Percentiles rank a stretch among this genome's conserved stretches.
These are phyloP conservation scores for Coniophora puteana DNA, from an alignment of 1,284 basidiomycete genomes.

Conservation along the genomic window DNA sequence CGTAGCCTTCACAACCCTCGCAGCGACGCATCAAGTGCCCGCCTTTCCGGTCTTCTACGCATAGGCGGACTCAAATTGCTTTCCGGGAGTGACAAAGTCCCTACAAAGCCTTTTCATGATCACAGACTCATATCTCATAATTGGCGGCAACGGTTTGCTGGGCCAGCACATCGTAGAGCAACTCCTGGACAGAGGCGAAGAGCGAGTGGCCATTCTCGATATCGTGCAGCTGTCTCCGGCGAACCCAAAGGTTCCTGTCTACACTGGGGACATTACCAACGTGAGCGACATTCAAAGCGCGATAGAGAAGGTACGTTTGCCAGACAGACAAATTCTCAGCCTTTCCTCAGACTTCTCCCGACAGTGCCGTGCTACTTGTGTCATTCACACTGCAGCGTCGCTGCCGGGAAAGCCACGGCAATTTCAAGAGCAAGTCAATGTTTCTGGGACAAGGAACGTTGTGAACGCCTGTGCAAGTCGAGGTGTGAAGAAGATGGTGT, in stretches of 20 bases:
- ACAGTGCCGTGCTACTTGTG: constrained; percentile 41
- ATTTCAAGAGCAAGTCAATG: constrained; percentile 61
- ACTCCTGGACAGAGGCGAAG: constrained; percentile 43
- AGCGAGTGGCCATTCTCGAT: constrained; percentile 48
- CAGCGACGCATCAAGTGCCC: too few species aligned
- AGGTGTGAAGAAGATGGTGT: constrained; percentile 54
- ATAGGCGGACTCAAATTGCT: too few species aligned
- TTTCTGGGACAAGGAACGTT: constrained; percentile 53
- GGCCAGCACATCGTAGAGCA: constrained; percentile 52
- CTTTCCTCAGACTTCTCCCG: background rate
- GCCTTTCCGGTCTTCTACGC: too few species aligned
- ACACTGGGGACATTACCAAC: constrained; percentile 47
- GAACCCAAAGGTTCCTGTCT: constrained; percentile 41
- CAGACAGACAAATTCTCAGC: too few species aligned
- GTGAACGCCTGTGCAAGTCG: constrained; percentile 41
- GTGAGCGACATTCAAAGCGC: too few species aligned
- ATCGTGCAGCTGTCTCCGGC: constrained; percentile 49
- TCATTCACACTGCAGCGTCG: constrained; percentile 65
- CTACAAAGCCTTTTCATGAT: too few species aligned
- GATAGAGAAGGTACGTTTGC: too few species aligned
- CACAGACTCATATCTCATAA: constrained; percentile 35
- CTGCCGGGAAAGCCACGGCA: constrained; percentile 41
- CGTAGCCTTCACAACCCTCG: too few species aligned
- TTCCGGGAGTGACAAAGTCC: too few species aligned
- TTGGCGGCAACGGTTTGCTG: constrained; percentile 56